Conservation (phyloP, 2,329 filamentous ascomycete genomes). For the Fusarium agapanthi region DNA sequence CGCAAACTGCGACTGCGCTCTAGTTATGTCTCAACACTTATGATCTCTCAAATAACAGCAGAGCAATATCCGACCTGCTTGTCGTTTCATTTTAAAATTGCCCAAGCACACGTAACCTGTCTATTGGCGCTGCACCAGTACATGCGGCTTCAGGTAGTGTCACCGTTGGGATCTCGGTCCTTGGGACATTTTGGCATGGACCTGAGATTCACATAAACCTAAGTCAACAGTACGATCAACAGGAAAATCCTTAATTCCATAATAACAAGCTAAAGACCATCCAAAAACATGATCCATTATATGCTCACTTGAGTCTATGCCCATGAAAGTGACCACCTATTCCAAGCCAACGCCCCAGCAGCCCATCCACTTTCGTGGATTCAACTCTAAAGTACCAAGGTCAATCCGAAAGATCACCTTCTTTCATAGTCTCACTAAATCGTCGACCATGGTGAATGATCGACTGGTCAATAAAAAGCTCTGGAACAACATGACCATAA, state of each 20-base stretch:
- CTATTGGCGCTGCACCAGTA: background rate
- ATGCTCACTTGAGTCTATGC: background rate
- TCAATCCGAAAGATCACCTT: background rate
- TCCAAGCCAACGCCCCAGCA: background rate
- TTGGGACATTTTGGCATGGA: background rate
- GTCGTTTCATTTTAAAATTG: too few relatives aligned
- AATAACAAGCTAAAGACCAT: accelerated
- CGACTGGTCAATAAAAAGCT: background rate
- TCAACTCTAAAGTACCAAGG: too few relatives aligned
- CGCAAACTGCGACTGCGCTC: background rate
- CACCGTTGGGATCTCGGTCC: background rate
- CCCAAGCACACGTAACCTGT: accelerated
- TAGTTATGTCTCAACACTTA: accelerated
- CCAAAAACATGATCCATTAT: accelerated
- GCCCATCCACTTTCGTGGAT: accelerated
- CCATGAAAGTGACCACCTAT: background rate
- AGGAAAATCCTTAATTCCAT: accelerated
- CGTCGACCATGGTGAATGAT: background rate
- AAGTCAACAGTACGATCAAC: background rate
- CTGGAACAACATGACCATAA: background rate
- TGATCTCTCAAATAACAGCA: too few relatives aligned
- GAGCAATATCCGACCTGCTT: background rate
- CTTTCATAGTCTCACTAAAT: background rate
- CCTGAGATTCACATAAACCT: background rate
- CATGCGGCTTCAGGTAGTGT: background rate